phyloP scores from a whole-genome alignment of 2,329 filamentous ascomycete genomes.

The Trichoderma koningii region DNA sequence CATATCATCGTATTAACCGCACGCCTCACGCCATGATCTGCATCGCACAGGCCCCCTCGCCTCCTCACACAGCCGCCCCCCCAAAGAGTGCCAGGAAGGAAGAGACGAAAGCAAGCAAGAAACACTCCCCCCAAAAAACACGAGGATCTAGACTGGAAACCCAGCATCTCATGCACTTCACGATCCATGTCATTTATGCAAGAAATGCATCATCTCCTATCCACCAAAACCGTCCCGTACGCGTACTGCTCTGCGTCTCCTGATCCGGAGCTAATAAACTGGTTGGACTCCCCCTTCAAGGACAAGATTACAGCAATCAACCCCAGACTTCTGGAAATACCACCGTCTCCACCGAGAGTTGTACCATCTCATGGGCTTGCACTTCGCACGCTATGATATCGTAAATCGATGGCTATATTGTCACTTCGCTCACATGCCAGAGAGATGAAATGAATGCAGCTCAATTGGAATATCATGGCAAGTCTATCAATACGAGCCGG shows the following conservation, averaged over 20 bases:
- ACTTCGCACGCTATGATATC: background rate
- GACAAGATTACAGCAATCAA: too few relatives aligned
- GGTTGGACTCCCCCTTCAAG: too few relatives aligned
- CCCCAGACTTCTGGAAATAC: too few relatives aligned
- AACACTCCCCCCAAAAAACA: too few relatives aligned
- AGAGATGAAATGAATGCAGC: background rate
- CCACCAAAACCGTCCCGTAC: too few relatives aligned
- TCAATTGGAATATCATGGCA: background rate
- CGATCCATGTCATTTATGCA: too few relatives aligned
- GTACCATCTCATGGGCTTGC: background rate
- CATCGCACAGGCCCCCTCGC: slow-evolving; percentile 7
- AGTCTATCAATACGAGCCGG: background rate
- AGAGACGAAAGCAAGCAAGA: too few relatives aligned
- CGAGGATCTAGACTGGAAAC: too few relatives aligned
- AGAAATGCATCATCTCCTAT: too few relatives aligned
- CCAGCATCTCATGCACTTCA: too few relatives aligned
- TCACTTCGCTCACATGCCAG: background rate
- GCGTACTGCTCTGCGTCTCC: too few relatives aligned
- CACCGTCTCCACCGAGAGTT: background rate
- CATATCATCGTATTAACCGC: background rate
- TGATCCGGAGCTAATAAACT: too few relatives aligned
- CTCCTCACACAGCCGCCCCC: slow-evolving; percentile 4
- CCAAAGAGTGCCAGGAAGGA: background rate
- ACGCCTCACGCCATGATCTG: slow-evolving; percentile 9
- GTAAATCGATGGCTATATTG: background rate